These are phyloP conservation scores for Suhomyces atakaporum DNA, from an alignment of 1,139 yeast species.

Conservation along the genomic window DNA sequence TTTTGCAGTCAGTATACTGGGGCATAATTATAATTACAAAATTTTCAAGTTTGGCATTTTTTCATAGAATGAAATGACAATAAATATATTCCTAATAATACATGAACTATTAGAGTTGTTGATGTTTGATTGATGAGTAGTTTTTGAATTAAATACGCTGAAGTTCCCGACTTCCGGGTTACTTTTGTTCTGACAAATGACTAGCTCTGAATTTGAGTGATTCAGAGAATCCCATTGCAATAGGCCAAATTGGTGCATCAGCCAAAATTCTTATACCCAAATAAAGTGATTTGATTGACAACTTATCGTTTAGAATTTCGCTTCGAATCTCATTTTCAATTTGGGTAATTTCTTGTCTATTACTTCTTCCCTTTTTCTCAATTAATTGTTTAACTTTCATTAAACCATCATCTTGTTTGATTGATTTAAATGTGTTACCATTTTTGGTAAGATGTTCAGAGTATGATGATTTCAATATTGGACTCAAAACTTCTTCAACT, in stretches of 20 bases:
- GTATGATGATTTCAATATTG: slow-evolving; percentile 37
- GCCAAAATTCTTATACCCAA: slow-evolving; percentile 73
- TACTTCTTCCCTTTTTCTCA: slow-evolving; percentile 19
- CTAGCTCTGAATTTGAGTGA: slow-evolving; percentile 70
- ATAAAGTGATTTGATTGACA: slow-evolving; percentile 59
- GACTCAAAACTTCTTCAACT: slow-evolving; percentile 54
- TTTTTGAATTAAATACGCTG: not conserved
- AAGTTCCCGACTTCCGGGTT: slow-evolving; percentile 6
- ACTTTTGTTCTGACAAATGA: slow-evolving; percentile 14
- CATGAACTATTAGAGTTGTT: too few species aligned
- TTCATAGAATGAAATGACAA: too few species aligned
- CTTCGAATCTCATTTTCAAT: slow-evolving; percentile 6
- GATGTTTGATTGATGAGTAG: not conserved
- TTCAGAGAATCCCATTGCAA: slow-evolving; percentile 73
- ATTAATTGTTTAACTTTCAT: slow-evolving; percentile 28
- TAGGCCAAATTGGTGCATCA: slow-evolving; percentile 84
- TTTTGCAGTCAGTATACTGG: too few species aligned
- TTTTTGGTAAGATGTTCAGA: slow-evolving; percentile 59
- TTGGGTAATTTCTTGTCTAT: slow-evolving; percentile 1
- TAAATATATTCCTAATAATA: too few species aligned
- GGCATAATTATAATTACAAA: too few species aligned
- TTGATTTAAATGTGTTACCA: slow-evolving; percentile 53
- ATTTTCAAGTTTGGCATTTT: too few species aligned
- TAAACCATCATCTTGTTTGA: slow-evolving; percentile 14
- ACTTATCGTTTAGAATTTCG: slow-evolving; percentile 38